Conservation (phyloP, 129 eudicot genomes). For the Artemisia annua region DNA sequence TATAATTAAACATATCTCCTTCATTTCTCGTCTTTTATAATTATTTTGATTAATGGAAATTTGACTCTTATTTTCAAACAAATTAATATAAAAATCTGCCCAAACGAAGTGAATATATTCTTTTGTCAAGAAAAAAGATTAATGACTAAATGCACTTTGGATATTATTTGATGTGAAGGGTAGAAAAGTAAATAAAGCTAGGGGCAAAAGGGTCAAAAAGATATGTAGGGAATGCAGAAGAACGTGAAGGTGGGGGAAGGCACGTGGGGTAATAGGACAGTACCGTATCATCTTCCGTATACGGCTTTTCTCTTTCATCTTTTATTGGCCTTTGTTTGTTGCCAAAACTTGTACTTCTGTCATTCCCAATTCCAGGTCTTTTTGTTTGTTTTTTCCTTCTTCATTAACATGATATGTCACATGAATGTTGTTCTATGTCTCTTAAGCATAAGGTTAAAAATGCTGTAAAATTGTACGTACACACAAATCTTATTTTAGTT, state of each 20-base stretch:
- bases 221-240: neutral
- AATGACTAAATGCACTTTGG: neutral
- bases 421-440: neutral
- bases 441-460: too few relatives aligned
- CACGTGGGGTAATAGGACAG: slow-evolving; percentile 39
- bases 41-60: too few relatives aligned
- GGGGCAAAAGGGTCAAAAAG: too few relatives aligned
- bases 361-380: slow-evolving; percentile 18
- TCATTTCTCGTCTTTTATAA: too few relatives aligned
- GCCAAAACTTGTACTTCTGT: slow-evolving; percentile 36
- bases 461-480: too few relatives aligned
- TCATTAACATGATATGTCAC: neutral
- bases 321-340: neutral
- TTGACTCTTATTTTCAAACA: too few relatives aligned
- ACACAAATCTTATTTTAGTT: too few relatives aligned
- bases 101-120: neutral
- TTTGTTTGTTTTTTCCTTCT: neutral
- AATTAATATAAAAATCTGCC: neutral
- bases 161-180: neutral
- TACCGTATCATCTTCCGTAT: slow-evolving; percentile 44
- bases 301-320: slow-evolving; percentile 39
- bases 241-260: slow-evolving; percentile 33
- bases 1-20: too few relatives aligned
- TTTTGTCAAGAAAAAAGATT: too few relatives aligned
- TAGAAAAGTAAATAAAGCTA: slow-evolving; percentile 13